phyloP scores from a whole-genome alignment of 2,329 filamentous ascomycete genomes.

The Macroventuria anomochaeta region DNA sequence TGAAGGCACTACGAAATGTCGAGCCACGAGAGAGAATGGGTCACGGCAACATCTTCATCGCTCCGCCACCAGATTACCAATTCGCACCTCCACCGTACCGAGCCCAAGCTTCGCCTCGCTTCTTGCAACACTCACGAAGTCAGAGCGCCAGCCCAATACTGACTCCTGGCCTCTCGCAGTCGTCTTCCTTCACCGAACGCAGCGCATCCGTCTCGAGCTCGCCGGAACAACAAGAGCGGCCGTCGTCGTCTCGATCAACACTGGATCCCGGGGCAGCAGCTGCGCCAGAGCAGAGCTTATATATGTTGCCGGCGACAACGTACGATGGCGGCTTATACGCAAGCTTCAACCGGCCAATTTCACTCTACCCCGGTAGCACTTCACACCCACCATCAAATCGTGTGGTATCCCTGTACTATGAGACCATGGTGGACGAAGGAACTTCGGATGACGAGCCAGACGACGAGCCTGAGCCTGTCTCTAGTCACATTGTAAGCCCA shows the following conservation, averaged over 20 bases:
- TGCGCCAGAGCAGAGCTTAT: slow-evolving; percentile 22
- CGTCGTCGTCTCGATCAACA: slow-evolving; percentile 3
- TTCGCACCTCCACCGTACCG: slow-evolving; percentile 16
- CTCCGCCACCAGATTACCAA: slow-evolving; percentile 44
- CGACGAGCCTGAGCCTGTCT: background rate
- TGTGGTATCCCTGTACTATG: slow-evolving; percentile 20
- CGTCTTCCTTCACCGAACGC: slow-evolving; percentile 23
- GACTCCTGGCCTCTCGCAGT: slow-evolving; percentile 30
- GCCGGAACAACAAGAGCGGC: slow-evolving; percentile 11
- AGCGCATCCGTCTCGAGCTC: slow-evolving; percentile 18
- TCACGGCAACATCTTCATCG: slow-evolving; percentile 44
- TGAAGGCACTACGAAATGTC: slow-evolving; percentile 39
- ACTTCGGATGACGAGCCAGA: slow-evolving; percentile 1
- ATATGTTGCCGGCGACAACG: slow-evolving; percentile 32
- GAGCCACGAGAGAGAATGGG: slow-evolving; percentile 42
- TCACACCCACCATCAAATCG: slow-evolving; percentile 3
- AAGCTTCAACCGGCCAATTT: slow-evolving; percentile 15
- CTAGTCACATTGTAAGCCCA: background rate
- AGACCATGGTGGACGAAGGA: slow-evolving; percentile 3
- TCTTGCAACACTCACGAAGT: slow-evolving; percentile 26
- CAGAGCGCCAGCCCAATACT: slow-evolving; percentile 28
- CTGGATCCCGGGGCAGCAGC: slow-evolving; percentile 12
- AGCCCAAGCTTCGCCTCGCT: slow-evolving; percentile 19
- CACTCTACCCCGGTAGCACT: slow-evolving; percentile 1
- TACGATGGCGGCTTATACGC: slow-evolving; percentile 25